Evolutionary conservation across 2,329 filamentous ascomycete species (phyloP), one percentile per base, ranked within the genome.

Genomic region (Allantophomopsis lycopodina): DNA sequence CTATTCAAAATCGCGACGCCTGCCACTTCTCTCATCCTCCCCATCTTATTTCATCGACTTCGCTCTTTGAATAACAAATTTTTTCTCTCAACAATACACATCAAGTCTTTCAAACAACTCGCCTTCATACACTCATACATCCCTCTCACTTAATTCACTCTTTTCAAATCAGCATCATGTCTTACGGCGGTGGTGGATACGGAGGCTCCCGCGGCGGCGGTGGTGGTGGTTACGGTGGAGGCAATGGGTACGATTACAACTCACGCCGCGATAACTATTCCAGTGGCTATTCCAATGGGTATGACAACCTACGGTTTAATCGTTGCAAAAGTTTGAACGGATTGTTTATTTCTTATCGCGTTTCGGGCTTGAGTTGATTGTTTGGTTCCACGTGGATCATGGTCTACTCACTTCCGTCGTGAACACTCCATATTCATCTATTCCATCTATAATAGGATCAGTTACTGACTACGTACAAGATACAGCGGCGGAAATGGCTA

Each of bases 101-200:
- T 28, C 23, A 28, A 28, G 10, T 12, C 23, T 12, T 8, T 28
- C 23, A 5, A 28, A 28, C 23, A 28, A 28, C 23, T 28, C 23
- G 23, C 10, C 23, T 28, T 28, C 23, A 28, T 28, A 28, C 23
- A 28, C 23, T 28, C 23, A 28, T 28, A 28, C 23, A 5, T 8
- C 23, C 8, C 23, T 28, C 23, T 28, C 23, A 14, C 32, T 34
- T 14, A 7, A 34, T 14, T 17, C 32, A 34, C 32, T 34, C 32
- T 34, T 34, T 34, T 16, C 18, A 17, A 36, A 7, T 17, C 18
- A 14, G 7, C 13, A 72, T 55, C 58, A 85, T 84, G 80, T 83
- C 80, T 63, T 83, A 84, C 74, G 71, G 73, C 55, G 70, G 76
- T 50, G 71, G 64, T 45, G 54, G 54, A 49, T 59, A 74, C 50